Evolutionary conservation across 1,284 basidiomycete species (phyloP), one percentile per base, ranked within the genome.

Genomic region (Bondarzewia mesenterica): DNA sequence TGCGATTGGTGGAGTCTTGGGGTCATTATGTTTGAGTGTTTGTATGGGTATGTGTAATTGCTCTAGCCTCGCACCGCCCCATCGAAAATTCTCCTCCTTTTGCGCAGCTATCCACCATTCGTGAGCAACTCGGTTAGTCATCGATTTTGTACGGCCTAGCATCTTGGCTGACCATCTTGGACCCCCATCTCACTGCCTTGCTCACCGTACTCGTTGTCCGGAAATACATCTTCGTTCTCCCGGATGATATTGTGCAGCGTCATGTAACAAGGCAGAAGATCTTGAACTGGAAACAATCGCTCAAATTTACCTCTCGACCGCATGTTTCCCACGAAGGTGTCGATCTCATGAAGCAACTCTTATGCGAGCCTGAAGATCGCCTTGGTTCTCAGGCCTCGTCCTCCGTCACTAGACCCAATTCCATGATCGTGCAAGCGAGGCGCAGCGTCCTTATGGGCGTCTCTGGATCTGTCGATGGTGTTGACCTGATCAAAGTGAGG

Each of bases 1-100:
- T 96, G 92, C 63, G 94, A 98, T 63, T 98, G 93, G 93, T 98
- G 95, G 94, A 93, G 89, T 63, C 75, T 97, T 43, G 93, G 93
- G 20, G 87, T 95, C 47, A 95, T 96, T 62, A 85, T 92, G 79
- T 90, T 83, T 59, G 89, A 93, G 65, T 92, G 89, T 61, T 70
- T 93, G 60, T 93, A 90, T 58, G 90, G 89, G 85, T 88, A 63
- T 57, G 80, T 70, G 52, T 56, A 50, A 20, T 37, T 18, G 20
- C 38, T 12, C 23, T 4, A 20, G 48, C 50, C 52, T 52, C 53
- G 54, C 58, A 51, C 49, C 52, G 58, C 53, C 46, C 59, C 54
- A 58, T 55, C 36, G 45, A 44, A n/a, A n/a, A n/a, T n/a, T n/a
- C 50, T 48, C 45, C 41, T 29, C 50, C 51, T 50, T 54, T 52